Conservation (phyloP, 345 rosid species). For the Boechera retrofracta region DNA sequence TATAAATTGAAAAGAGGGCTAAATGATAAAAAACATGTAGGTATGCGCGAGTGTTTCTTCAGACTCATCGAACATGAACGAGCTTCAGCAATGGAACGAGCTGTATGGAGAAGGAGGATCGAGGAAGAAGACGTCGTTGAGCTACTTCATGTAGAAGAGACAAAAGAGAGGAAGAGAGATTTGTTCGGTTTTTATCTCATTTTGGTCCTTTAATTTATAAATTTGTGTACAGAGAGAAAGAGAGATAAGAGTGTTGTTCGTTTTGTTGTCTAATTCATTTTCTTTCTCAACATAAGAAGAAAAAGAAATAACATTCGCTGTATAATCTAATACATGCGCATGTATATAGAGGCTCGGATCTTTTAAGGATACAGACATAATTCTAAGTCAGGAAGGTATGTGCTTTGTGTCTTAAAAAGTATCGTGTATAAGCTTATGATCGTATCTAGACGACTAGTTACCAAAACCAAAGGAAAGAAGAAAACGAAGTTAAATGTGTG, state of each 20-base stretch:
- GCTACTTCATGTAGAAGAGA: constrained; percentile 92
- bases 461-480: not conserved
- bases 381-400: not conserved
- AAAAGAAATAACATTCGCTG: constrained; percentile 42
- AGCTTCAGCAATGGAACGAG: constrained; percentile 96
- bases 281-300: constrained; percentile 39
- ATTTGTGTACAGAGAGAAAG: constrained; percentile 44
- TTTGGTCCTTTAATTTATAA: constrained; percentile 41
- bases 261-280: constrained; percentile 42
- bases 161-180: constrained; percentile 28
- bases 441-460: not conserved
- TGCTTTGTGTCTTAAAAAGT: not conserved
- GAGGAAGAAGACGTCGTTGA: constrained; percentile 81
- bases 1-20: not conserved
- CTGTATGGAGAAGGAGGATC: constrained; percentile 99
- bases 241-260: constrained; percentile 33
- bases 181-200: constrained; percentile 32
- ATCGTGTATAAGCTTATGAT: not conserved
- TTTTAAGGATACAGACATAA: constrained; percentile 5
- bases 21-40: constrained; percentile 46
- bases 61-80: constrained; percentile 91
- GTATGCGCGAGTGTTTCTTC: constrained; percentile 98
- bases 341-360: constrained; percentile 37
- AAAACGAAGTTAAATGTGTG: too few species aligned
- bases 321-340: constrained; percentile 36